Percentiles rank a stretch among this genome's conserved stretches.
phyloP scores from a whole-genome alignment of 305 asterid species.

The Rubia balearica region DNA sequence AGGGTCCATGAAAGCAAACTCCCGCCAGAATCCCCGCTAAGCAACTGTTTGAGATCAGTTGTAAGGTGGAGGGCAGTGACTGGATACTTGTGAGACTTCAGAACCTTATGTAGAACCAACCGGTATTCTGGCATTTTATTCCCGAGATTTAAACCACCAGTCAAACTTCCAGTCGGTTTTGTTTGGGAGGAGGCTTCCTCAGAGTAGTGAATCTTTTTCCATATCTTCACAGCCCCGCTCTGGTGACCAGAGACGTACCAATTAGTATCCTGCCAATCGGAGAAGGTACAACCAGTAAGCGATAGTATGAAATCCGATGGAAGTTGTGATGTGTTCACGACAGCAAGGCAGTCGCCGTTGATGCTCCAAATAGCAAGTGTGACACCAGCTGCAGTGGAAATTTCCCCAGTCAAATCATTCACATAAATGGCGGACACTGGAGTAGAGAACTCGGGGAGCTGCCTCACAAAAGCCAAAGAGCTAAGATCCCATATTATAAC shows the following conservation, averaged over 20 bases:
- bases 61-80: too few species aligned
- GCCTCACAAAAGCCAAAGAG: slow-evolving; percentile 75
- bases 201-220: slow-evolving; percentile 90
- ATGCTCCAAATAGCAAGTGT: slow-evolving; percentile 95
- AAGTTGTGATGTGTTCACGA: slow-evolving; percentile 90
- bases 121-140: slow-evolving; percentile 69
- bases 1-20: slow-evolving; percentile 84
- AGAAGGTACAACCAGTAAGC: slow-evolving; percentile 59
- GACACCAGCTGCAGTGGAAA: slow-evolving; percentile 91
- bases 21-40: slow-evolving; percentile 90
- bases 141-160: slow-evolving; percentile 57
- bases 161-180: slow-evolving; percentile 44
- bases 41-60: slow-evolving; percentile 64
- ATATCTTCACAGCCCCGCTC: slow-evolving; percentile 92
- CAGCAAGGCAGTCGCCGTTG: slow-evolving; percentile 94
- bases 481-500: slow-evolving; percentile 96
- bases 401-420: slow-evolving; percentile 87
- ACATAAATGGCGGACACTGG: slow-evolving; percentile 79
- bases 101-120: slow-evolving; percentile 43
- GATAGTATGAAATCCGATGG: slow-evolving; percentile 90
- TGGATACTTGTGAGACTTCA: too few species aligned
- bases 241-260: slow-evolving; percentile 98
- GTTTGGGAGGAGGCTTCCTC: slow-evolving; percentile 43
- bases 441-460: slow-evolving; percentile 86
- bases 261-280: slow-evolving; percentile 75